Evolutionary conservation across 148 eudicot genomes (phyloP), one percentile per base, ranked within the genome.

Genomic region (Cornus kousa): DNA sequence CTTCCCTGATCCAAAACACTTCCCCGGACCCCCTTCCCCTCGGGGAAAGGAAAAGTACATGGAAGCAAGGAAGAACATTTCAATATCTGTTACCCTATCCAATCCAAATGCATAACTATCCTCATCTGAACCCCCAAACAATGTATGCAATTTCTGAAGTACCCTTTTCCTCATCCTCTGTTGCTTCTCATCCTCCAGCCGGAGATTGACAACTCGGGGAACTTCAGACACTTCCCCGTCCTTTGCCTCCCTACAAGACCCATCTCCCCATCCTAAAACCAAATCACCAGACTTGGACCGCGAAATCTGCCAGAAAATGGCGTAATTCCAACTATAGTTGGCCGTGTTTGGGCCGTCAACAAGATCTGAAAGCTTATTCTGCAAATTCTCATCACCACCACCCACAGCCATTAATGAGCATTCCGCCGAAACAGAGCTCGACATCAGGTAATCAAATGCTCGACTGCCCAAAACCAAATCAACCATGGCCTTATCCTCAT

Each of bases 261-360:
- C 99, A 83, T 96, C 99, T 50, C 99, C 99, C 99, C 99, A 96
- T 10, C 92, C 93, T 40, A 96, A 60, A 13, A 96, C 94, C 82
- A 92, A 76, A 67, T 93, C 98, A 7, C 99, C 97, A 0, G 89
- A 72, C 74, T 78, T 89, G 8, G 99, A 88, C 86, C 89, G 78
- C 55, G 95, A 90, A 65, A 89, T 80, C 70, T 93, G 99, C 99
- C 99, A 96, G 81, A 91, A 96, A 33, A 96, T 84, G 7, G 97
- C 98, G 60, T 96, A 96, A 85, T 96, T 96, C 99, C 99, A 96
- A 73, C 92, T 86, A 53, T 93, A 96, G 81, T 87, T 86, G 48
- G 80, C 78, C 1, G 87, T 59, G 67, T 89, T 85, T 2, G 92
- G 90, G 67, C 40, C 73, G 74, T 96, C 99, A 16, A 96, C 97